phyloP scores from a whole-genome alignment of 768 basidiomycete genomes.

The Candolleomyces aberdarensis region DNA sequence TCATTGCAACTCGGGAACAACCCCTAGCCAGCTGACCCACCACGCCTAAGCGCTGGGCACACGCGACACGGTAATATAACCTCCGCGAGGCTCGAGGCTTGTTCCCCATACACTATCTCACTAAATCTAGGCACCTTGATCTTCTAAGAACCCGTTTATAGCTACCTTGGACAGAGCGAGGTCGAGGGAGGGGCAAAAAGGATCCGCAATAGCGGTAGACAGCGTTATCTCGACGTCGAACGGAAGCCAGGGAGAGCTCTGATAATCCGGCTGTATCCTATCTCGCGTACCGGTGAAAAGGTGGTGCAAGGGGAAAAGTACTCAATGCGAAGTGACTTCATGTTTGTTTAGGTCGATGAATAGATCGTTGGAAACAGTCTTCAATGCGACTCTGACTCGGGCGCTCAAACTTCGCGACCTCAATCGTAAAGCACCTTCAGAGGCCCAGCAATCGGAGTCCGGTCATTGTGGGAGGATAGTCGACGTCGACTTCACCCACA shows the following conservation, averaged over 20 bases:
- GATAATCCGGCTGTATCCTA: conserved; percentile 40
- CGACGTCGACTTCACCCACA: background rate
- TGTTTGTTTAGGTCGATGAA: conserved; percentile 23
- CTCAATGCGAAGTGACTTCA: conserved; percentile 38
- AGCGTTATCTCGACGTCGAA: conserved; percentile 35
- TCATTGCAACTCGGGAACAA: too few species aligned
- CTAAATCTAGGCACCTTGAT: too few species aligned
- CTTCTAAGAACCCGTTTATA: too few species aligned
- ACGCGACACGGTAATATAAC: too few species aligned
- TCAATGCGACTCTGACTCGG: too few species aligned
- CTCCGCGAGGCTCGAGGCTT: too few species aligned
- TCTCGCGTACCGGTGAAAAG: conserved; percentile 41
- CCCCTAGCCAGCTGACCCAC: too few species aligned
- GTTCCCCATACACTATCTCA: too few species aligned
- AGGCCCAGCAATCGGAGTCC: too few species aligned
- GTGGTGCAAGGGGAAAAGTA: conserved; percentile 39
- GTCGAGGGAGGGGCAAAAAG: conserved; percentile 41
- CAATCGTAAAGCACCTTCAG: too few species aligned
- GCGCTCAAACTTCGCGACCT: background rate
- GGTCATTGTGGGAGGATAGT: too few species aligned
- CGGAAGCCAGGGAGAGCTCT: conserved; percentile 41
- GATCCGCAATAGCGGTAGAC: conserved; percentile 27
- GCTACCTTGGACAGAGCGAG: conserved; percentile 38
- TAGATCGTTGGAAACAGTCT: background rate
- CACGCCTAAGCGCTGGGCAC: too few species aligned